Evolutionary conservation across 495 filamentous ascomycete genomes (phyloP).

Genomic region (Neurospora discreta): DNA sequence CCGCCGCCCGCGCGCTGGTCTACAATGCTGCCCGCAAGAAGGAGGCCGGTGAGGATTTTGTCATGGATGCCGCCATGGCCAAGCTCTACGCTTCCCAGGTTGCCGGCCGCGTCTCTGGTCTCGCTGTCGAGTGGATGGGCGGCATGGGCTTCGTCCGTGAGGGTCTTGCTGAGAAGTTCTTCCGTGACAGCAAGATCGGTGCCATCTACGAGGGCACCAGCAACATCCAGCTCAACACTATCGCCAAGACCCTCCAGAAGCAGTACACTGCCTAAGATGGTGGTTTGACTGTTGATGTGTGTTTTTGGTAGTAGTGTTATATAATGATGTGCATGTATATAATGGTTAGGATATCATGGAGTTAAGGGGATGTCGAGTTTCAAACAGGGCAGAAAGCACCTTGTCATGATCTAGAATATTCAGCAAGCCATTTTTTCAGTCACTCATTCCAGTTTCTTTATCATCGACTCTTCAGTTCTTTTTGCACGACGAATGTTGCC

Average conservation of each 20-base stretch:
- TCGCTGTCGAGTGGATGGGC: conserved; percentile 97
- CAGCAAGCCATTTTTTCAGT: not conserved
- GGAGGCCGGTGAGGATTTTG: conserved; percentile 92
- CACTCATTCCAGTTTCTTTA: not conserved
- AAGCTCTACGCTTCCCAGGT: conserved; percentile 94
- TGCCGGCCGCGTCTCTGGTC: conserved; percentile 72
- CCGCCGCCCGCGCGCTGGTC: conserved; percentile 81
- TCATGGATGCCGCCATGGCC: conserved; percentile 93
- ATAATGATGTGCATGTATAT: not conserved
- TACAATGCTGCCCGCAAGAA: conserved; percentile 97
- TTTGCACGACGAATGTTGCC: not conserved
- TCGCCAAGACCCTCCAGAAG: conserved; percentile 87
- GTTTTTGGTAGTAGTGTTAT: conserved; percentile 1
- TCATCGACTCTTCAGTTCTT: not conserved
- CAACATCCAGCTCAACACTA: conserved; percentile 71
- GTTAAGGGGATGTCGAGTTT: not conserved
- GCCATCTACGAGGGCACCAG: conserved; percentile 95
- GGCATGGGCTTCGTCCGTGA: conserved; percentile 95
- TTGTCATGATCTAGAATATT: not conserved
- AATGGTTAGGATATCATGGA: not conserved
- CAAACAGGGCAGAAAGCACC: not conserved
- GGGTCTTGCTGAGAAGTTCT: conserved; percentile 96
- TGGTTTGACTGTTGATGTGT: conserved; percentile 2
- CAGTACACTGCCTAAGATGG: conserved; percentile 48
- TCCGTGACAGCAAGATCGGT: conserved; percentile 95